phyloP scores from a whole-genome alignment of 208 protist species.

The Plasmodiophora brassicae region DNA sequence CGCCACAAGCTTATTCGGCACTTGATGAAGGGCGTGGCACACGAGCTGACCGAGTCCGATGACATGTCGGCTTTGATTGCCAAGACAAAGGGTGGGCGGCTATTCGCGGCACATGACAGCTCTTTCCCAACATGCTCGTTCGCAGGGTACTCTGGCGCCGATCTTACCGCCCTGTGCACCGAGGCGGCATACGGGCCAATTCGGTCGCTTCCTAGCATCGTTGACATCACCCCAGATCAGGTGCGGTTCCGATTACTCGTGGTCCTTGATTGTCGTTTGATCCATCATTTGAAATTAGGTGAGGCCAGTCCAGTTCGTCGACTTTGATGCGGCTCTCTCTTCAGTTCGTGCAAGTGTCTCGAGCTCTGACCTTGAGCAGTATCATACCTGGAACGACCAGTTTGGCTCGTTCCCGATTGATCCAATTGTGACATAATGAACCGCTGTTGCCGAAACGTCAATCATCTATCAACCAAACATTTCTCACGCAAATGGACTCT shows the following conservation, averaged over 20 bases:
- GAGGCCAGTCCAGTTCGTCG: neutral
- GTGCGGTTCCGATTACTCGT: neutral
- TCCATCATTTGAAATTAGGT: neutral
- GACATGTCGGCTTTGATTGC: neutral
- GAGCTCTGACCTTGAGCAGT: neutral
- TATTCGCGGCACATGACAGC: neutral
- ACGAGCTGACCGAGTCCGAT: neutral
- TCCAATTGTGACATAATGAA: neutral
- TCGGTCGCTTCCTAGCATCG: constrained; percentile 45
- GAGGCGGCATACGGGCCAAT: constrained; percentile 74
- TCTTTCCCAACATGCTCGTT: neutral
- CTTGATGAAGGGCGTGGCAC: constrained; percentile 44
- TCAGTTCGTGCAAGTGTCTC: neutral
- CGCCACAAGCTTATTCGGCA: constrained; percentile 56
- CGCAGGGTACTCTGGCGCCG: constrained; percentile 67
- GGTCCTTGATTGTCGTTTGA: neutral
- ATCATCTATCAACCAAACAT: too few species aligned
- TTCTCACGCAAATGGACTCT: too few species aligned
- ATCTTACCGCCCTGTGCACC: constrained; percentile 66
- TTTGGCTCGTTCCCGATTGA: constrained; percentile 5
- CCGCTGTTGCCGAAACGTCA: too few species aligned
- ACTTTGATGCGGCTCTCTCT: neutral
- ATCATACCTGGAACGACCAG: constrained; percentile 11
- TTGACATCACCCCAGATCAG: neutral
- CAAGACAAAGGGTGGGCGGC: neutral